phyloP scores from a whole-genome alignment of 2,329 filamentous ascomycete genomes.

The Raffaelea arxii region DNA sequence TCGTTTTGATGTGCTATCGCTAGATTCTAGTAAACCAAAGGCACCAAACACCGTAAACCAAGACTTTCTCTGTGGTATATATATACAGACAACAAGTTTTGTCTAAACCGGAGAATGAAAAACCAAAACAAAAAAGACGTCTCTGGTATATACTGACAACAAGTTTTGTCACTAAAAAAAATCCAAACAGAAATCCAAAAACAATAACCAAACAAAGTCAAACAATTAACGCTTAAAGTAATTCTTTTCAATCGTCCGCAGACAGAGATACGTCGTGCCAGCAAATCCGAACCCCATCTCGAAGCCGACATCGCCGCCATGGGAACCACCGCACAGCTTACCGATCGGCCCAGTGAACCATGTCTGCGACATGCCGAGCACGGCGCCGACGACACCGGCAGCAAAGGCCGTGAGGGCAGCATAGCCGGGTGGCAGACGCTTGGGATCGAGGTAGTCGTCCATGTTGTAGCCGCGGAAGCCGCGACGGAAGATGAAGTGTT shows the following conservation, averaged over 20 bases:
- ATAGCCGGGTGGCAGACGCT: constrained; percentile 26
- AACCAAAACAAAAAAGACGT: not conserved
- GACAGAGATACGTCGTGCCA: constrained; percentile 36
- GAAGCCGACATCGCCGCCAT: constrained; percentile 47
- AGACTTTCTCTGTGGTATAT: too few species aligned
- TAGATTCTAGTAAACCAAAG: not conserved
- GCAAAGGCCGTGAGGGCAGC: constrained; percentile 19
- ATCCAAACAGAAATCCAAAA: not conserved
- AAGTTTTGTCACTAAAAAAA: too few species aligned
- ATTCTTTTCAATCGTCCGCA: constrained; percentile 35
- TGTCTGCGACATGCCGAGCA: constrained; percentile 50
- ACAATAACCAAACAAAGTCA: not conserved
- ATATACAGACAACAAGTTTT: too few species aligned
- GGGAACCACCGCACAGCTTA: constrained; percentile 35
- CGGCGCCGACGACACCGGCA: constrained; percentile 32
- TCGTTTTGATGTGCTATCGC: not conserved
- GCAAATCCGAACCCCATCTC: constrained; percentile 43
- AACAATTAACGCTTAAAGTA: constrained; percentile 23
- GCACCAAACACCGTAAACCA: not conserved
- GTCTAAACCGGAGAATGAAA: too few species aligned
- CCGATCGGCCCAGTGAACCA: constrained; percentile 56
- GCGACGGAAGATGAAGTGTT: constrained; percentile 32
- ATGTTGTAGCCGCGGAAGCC: constrained; percentile 32
- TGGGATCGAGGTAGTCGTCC: constrained; percentile 33
- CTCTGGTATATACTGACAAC: too few species aligned